phyloP scores from a whole-genome alignment of 192 early-diverging fungal species.

The Backusella morwellensis region DNA sequence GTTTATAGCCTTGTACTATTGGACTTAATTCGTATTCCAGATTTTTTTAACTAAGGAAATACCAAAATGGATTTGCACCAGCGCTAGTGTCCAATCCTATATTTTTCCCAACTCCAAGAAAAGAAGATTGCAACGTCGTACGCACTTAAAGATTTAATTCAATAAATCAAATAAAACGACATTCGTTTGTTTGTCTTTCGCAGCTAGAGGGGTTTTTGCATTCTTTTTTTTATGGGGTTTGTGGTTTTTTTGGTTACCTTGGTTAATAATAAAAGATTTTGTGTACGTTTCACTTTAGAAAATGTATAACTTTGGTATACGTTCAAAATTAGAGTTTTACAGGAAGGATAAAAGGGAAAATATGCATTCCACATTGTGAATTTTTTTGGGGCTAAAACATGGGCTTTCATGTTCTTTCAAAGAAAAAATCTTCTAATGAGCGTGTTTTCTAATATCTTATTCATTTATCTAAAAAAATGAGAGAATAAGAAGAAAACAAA shows the following conservation, averaged over 20 bases:
- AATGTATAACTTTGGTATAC: not conserved
- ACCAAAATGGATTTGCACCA: too few relatives aligned
- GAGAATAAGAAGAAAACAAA: not conserved
- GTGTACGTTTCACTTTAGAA: not conserved
- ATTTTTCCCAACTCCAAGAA: too few relatives aligned
- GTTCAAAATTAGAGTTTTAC: not conserved
- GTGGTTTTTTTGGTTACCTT: not conserved
- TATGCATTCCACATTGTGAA: not conserved
- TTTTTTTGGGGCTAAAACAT: not conserved
- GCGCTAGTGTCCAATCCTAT: too few relatives aligned
- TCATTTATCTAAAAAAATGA: not conserved
- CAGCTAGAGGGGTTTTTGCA: not conserved
- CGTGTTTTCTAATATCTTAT: not conserved
- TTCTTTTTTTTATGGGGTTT: not conserved
- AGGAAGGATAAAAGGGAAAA: not conserved
- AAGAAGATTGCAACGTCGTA: too few relatives aligned
- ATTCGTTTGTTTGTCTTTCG: not conserved
- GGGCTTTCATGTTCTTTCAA: not conserved
- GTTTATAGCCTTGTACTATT: too few relatives aligned
- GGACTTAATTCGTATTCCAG: too few relatives aligned
- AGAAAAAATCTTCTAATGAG: not conserved
- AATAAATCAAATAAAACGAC: not conserved
- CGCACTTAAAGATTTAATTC: not conserved
- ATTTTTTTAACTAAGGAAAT: too few relatives aligned
- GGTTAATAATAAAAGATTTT: not conserved